A percentile compares a stretch with the other conserved stretches of the same genome.
These are phyloP conservation scores for Phytophthora crassamura DNA, from an alignment of 352 stramenopile genomes.

Conservation along the genomic window DNA sequence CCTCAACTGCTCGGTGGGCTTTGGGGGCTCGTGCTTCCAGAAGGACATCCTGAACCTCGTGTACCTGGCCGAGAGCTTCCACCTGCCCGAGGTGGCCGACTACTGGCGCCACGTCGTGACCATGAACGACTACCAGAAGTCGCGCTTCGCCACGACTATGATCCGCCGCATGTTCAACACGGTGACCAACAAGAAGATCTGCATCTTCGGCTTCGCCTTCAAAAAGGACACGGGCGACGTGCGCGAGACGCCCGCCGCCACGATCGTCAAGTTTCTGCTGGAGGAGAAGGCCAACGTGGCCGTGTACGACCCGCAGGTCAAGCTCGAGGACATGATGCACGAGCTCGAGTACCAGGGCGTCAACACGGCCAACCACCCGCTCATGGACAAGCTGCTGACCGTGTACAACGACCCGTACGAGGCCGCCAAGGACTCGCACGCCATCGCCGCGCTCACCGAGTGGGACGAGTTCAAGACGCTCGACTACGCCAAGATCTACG, in stretches of 20 bases:
- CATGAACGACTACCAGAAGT: slow-evolving; percentile 99
- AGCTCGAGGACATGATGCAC: slow-evolving; percentile 94
- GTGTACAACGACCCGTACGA: slow-evolving; percentile 90
- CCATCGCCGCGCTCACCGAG: slow-evolving; percentile 97
- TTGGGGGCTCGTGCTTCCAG: slow-evolving; percentile 88
- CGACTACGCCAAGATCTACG: slow-evolving; percentile 97
- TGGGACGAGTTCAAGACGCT: slow-evolving; percentile 99
- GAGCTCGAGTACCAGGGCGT: slow-evolving; percentile 91
- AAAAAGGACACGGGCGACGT: slow-evolving; percentile 99
- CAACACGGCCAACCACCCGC: slow-evolving; percentile 89
- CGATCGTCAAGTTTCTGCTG: slow-evolving; percentile 97
- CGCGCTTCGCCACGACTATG: slow-evolving; percentile 98
- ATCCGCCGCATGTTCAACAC: slow-evolving; percentile 99
- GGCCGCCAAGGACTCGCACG: slow-evolving; percentile 93
- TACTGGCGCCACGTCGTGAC: slow-evolving; percentile 99
- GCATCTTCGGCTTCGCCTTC: slow-evolving; percentile 99
- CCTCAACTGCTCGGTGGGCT: slow-evolving; percentile 98
- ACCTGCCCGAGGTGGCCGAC: slow-evolving; percentile 97
- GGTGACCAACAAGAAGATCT: slow-evolving; percentile 99
- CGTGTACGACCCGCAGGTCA: slow-evolving; percentile 98
- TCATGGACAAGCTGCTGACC: slow-evolving; percentile 83
- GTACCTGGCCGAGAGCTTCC: slow-evolving; percentile 98
- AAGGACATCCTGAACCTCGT: slow-evolving; percentile 99
- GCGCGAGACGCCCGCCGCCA: slow-evolving; percentile 97
- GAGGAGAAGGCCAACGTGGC: slow-evolving; percentile 96